Percentiles rank a stretch among this genome's conserved stretches.
phyloP scores from a whole-genome alignment of 2,329 filamentous ascomycete species.

The Sporothrix humicola region DNA sequence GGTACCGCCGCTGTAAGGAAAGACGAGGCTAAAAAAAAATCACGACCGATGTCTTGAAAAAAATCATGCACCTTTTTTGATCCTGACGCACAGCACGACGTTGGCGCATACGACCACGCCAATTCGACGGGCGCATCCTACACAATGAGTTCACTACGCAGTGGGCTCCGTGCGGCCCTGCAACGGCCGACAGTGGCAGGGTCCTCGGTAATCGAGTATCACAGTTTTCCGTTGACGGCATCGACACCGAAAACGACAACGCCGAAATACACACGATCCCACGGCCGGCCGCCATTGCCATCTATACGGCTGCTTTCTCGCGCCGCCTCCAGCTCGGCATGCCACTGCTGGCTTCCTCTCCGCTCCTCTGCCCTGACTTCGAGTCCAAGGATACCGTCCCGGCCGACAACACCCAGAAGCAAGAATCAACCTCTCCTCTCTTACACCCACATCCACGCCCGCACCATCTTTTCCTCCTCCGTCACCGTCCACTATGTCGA shows the following conservation, averaged over 20 bases:
- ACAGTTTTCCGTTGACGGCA: background rate
- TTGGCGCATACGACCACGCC: background rate
- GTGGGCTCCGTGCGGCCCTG: slow-evolving; percentile 29
- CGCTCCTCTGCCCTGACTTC: background rate
- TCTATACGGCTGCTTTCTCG: slow-evolving; percentile 6
- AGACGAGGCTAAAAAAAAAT: slow-evolving; percentile 7
- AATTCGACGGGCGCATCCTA: background rate
- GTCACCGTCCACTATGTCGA: slow-evolving; percentile 61
- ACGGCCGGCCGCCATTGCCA: background rate
- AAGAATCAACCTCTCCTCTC: background rate
- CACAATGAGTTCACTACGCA: slow-evolving; percentile 31
- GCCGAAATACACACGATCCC: background rate
- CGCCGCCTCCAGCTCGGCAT: background rate
- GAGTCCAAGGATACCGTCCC: background rate
- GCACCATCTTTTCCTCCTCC: slow-evolving; percentile 42
- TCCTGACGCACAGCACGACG: background rate
- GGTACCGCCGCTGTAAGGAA: slow-evolving; percentile 13
- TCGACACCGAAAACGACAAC: background rate
- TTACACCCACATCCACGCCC: slow-evolving; percentile 29
- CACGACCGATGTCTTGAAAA: background rate
- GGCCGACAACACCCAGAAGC: background rate
- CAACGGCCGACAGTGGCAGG: background rate
- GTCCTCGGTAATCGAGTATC: background rate
- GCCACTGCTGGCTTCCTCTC: slow-evolving; percentile 8
- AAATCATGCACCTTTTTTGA: background rate